These are phyloP conservation scores for Halophytophthora batemanensis DNA, from an alignment of 352 stramenopile species.

Conservation along the genomic window DNA sequence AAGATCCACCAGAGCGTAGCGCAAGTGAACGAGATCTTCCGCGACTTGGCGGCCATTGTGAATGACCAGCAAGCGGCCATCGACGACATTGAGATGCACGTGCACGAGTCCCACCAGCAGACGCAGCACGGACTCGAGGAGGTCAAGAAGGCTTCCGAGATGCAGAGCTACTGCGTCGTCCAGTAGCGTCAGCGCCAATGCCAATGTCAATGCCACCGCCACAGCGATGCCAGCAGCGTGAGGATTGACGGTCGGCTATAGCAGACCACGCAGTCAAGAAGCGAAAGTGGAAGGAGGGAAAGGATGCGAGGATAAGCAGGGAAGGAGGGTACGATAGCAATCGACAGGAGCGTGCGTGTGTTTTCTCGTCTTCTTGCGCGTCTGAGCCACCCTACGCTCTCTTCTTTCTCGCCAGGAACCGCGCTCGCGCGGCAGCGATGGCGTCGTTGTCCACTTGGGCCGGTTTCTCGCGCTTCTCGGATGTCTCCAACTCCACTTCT, in stretches of 20 bases:
- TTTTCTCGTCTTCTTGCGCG: not conserved
- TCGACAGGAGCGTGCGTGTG: not conserved
- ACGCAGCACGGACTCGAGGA: constrained; percentile 80
- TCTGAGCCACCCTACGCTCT: not conserved
- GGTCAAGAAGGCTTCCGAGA: constrained; percentile 84
- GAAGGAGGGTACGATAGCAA: not conserved
- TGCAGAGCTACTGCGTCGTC: constrained; percentile 63
- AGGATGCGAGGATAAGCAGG: too few species aligned
- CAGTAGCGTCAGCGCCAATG: constrained; percentile 43
- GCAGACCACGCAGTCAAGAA: too few species aligned
- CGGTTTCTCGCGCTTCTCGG: constrained; percentile 1
- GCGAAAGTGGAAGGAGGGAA: too few species aligned
- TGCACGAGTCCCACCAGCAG: constrained; percentile 81
- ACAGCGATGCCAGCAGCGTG: too few species aligned
- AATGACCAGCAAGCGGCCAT: constrained; percentile 82
- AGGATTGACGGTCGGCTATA: too few species aligned
- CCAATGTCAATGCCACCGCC: too few species aligned
- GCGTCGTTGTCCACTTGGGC: constrained; percentile 8
- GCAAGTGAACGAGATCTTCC: constrained; percentile 90
- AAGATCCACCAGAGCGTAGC: constrained; percentile 89
- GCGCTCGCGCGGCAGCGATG: constrained; percentile 36
- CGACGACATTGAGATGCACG: constrained; percentile 83
- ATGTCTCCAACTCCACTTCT: not conserved
- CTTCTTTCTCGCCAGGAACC: constrained; percentile 44
- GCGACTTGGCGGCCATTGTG: constrained; percentile 83